Evolutionary conservation across 2,329 filamentous ascomycete genomes (phyloP), one percentile per base, ranked within the genome.

Genomic region (Cladosporium halotolerans): DNA sequence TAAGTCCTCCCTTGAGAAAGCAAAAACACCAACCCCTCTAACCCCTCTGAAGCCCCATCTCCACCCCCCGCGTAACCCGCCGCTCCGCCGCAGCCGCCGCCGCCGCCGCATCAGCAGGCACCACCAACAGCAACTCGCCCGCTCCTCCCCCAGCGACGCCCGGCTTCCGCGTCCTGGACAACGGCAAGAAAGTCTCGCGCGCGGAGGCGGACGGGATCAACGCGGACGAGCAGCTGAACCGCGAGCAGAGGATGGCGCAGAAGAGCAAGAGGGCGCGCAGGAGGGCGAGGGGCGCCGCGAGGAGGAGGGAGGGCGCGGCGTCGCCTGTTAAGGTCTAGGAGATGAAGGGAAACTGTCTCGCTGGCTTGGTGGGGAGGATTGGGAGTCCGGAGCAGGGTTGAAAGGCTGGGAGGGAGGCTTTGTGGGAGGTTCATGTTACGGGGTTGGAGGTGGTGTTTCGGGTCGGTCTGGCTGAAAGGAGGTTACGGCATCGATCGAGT

Each of bases 171-270:
- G 18, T 51, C 13, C 43, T 51, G 32, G 23, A 28, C 4, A 19
- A 44, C 32, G 48, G 48, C 40, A 51, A 51, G 40, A 51, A 44
- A 39, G 48, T 51, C 7, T 51, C 48, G 16, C 34, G 31, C 18
- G 48, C 34, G 9, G 40, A 51, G 18, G 48, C 48, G 9, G 48
- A 51, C 16, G 48, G 44, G 16, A 44, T 51, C 19, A 51, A 51
- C n/a, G 48, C 48, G 11, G 33, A 51, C 18, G 40, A 51, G 40
- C 48, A 51, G 32, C 18, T 51, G 31, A 43, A 34, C 18, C 31
- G 48, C 31, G 48, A 51, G 19, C 39, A 40, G 7, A 43, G 18
- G 16, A 51, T 51, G 48, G 48, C 48, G 18, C 48, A 51, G 32
- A 51, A 51, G 48, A 38, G 32, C 5, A 51, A 51, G 48, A 42